Evolutionary conservation across 257 asterid genomes (phyloP).

Genomic region (Penstemon davidsonii): DNA sequence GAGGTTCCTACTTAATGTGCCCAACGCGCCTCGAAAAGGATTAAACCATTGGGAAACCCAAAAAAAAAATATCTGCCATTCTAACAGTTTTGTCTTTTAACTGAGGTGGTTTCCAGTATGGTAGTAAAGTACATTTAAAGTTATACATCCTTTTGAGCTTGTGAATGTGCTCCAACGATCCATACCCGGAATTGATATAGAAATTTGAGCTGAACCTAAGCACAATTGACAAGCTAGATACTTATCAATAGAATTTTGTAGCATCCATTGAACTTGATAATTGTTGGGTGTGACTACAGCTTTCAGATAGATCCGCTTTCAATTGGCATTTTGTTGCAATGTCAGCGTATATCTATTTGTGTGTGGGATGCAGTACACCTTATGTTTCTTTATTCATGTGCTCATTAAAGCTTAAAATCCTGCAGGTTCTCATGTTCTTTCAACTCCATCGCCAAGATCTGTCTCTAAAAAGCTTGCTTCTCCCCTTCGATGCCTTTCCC

Average conservation of each 20-base stretch:
- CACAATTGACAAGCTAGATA: not conserved
- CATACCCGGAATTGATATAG: not conserved
- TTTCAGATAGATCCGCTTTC: not conserved
- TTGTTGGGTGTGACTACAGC: not conserved
- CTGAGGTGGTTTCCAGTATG: not conserved
- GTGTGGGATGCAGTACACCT: not conserved
- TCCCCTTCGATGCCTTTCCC: conserved; percentile 80
- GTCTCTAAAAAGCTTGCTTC: conserved; percentile 76
- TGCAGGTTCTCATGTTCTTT: conserved; percentile 56
- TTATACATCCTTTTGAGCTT: not conserved
- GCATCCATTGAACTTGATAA: not conserved
- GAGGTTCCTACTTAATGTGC: no score
- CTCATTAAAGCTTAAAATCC: conserved; percentile 14
- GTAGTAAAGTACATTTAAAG: not conserved
- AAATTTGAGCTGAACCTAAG: not conserved
- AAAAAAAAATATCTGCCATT: not conserved
- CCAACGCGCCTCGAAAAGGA: no score
- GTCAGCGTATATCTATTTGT: conserved; percentile 2
- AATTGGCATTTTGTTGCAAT: not conserved
- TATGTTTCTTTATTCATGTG: not conserved
- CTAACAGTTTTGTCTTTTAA: not conserved
- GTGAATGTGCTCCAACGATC: not conserved
- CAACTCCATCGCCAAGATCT: conserved; percentile 70
- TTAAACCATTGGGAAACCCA: no score
- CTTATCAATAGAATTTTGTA: not conserved